These are phyloP conservation scores for Eustoma russellianum DNA, from an alignment of 257 asterid genomes.

Conservation along the genomic window DNA sequence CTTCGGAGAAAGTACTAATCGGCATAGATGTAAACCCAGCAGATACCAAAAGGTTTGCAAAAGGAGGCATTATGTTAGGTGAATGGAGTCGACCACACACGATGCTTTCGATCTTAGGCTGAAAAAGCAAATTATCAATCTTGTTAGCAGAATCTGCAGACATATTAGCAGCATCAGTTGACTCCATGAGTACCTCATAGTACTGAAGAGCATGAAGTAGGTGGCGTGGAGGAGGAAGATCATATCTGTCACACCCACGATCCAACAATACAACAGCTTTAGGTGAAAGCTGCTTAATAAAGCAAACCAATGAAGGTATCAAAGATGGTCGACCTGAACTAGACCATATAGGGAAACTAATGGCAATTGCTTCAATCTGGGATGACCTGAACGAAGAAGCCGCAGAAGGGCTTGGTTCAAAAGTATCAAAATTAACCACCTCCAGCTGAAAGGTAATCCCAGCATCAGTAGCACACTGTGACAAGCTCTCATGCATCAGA, in stretches of 20 bases:
- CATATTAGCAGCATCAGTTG: conserved; percentile 33
- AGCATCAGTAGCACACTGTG: conserved; percentile 32
- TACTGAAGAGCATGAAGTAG: conserved; percentile 39
- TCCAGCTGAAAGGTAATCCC: conserved; percentile 44
- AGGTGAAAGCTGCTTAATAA: conserved; percentile 39
- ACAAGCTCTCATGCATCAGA: conserved; percentile 41
- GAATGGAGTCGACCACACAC: conserved; percentile 32
- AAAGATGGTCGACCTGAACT: conserved; percentile 20
- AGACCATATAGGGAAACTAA: conserved; percentile 48
- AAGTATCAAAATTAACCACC: conserved; percentile 46
- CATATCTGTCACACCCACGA: conserved; percentile 35
- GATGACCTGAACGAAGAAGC: conserved; percentile 29
- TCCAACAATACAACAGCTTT: conserved; percentile 37
- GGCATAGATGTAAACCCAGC: conserved; percentile 32
- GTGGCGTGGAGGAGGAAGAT: conserved; percentile 34
- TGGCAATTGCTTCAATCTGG: conserved; percentile 30
- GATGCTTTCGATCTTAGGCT: conserved; percentile 37
- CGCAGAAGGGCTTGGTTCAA: conserved; percentile 33
- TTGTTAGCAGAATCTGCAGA: conserved; percentile 23
- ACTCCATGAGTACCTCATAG: conserved; percentile 35
- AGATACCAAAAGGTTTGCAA: conserved; percentile 30
- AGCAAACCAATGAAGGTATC: conserved; percentile 33
- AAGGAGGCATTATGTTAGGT: conserved; percentile 30
- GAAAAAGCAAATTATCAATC: conserved; percentile 40
- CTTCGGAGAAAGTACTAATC: conserved; percentile 33